phyloP scores from a whole-genome alignment of 2,329 filamentous ascomycete species.

The Conoideocrella luteorostrata region DNA sequence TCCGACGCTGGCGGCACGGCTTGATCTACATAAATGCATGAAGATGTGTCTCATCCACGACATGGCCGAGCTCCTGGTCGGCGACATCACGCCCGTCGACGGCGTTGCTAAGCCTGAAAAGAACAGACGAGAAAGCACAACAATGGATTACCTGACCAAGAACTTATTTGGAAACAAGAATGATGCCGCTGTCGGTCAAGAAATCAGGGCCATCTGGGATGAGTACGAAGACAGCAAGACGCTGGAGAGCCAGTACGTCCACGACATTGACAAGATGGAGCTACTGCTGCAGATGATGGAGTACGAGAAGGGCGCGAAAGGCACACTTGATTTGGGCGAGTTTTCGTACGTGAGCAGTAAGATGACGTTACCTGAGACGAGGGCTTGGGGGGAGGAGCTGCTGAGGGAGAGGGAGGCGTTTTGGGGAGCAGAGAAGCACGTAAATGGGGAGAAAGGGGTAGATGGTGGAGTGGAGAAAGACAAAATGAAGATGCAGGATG shows the following conservation, averaged over 20 bases:
- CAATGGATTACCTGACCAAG: slow-evolving; percentile 84
- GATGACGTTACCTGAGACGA: slow-evolving; percentile 71
- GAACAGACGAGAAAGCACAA: slow-evolving; percentile 74
- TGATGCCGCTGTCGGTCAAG: slow-evolving; percentile 59
- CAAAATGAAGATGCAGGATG: slow-evolving; percentile 37
- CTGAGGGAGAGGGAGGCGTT: slow-evolving; percentile 68
- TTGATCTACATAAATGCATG: slow-evolving; percentile 79
- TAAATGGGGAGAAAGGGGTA: slow-evolving; percentile 39
- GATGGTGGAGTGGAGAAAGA: slow-evolving; percentile 29
- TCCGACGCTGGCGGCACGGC: slow-evolving; percentile 57
- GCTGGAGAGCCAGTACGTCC: slow-evolving; percentile 79
- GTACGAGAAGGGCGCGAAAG: slow-evolving; percentile 71
- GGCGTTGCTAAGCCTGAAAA: slow-evolving; percentile 82
- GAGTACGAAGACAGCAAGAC: slow-evolving; percentile 91
- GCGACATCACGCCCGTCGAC: slow-evolving; percentile 94
- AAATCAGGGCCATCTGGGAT: slow-evolving; percentile 78
- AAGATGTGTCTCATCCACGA: slow-evolving; percentile 96
- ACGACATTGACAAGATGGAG: slow-evolving; percentile 97
- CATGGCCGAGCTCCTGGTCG: slow-evolving; percentile 92
- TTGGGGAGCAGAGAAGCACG: slow-evolving; percentile 52
- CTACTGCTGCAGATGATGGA: slow-evolving; percentile 92
- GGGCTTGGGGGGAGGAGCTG: slow-evolving; percentile 71
- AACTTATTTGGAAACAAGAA: slow-evolving; percentile 68
- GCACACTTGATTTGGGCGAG: slow-evolving; percentile 71
- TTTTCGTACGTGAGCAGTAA: slow-evolving; percentile 73